Percentiles rank a stretch among this genome's conserved stretches.
Conservation (phyloP, 345 rosid genomes). For the Geranium brycei region DNA sequence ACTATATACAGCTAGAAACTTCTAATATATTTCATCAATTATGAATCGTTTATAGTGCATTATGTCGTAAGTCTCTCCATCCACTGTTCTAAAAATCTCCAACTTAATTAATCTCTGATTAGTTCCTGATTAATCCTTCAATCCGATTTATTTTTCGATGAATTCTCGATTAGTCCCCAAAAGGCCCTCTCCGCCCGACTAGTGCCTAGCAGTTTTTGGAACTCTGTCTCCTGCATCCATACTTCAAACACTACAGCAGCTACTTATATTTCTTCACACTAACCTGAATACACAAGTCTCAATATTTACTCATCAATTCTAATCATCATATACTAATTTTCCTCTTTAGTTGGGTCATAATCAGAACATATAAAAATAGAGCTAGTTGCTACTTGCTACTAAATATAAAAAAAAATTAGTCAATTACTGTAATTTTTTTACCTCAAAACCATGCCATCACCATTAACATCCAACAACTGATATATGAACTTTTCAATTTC, state of each 20-base stretch:
- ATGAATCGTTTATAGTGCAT: background rate
- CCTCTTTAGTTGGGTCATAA: background rate
- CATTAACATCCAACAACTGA: constrained; percentile 51
- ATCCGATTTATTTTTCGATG: too few relatives aligned
- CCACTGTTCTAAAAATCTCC: too few relatives aligned
- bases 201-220: too few relatives aligned
- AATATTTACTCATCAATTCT: background rate
- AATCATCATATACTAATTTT: too few relatives aligned
- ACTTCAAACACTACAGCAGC: background rate
- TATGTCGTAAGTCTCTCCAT: background rate
- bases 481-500: constrained; percentile 76
- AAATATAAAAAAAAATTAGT: background rate
- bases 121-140: too few relatives aligned
- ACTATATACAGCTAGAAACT: too few relatives aligned
- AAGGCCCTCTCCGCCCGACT: too few relatives aligned
- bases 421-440: constrained; percentile 6
- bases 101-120: too few relatives aligned
- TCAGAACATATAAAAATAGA: background rate
- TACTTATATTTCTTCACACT: background rate
- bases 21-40: background rate
- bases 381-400: background rate
- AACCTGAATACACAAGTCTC: background rate
- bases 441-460: constrained; percentile 57
- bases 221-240: background rate
- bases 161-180: too few relatives aligned